Percentiles rank a stretch among this genome's conserved stretches.
These are phyloP conservation scores for Colletotrichum camelliae DNA, from an alignment of 2,329 filamentous ascomycete genomes.

Conservation along the genomic window DNA sequence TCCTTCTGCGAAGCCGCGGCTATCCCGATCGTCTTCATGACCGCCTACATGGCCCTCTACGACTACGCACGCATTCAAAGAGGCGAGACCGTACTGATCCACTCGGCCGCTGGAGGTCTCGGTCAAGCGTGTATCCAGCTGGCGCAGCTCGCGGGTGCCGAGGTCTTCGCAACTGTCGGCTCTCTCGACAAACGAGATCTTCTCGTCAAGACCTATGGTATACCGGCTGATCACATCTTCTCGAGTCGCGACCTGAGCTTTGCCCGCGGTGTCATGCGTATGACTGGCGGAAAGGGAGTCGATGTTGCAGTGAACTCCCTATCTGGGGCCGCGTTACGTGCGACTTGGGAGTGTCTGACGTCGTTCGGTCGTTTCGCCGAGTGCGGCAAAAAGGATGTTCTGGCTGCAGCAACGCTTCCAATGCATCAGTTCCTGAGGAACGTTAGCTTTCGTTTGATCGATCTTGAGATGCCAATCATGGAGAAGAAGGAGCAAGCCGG, in stretches of 20 bases:
- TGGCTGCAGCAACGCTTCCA: constrained; percentile 43
- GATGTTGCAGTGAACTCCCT: constrained; percentile 41
- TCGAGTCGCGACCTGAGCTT: constrained; percentile 33
- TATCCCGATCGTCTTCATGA: constrained; percentile 37
- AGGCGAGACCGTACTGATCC: constrained; percentile 29
- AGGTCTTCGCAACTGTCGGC: constrained; percentile 39
- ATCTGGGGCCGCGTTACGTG: constrained; percentile 38
- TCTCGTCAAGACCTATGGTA: constrained; percentile 26
- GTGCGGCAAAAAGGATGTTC: constrained; percentile 43
- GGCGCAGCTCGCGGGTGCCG: constrained; percentile 31
- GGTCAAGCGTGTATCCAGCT: constrained; percentile 32
- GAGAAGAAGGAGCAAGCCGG: constrained; percentile 19
- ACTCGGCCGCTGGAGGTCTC: constrained; percentile 30
- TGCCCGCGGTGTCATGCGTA: constrained; percentile 25
- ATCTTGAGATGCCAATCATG: constrained; percentile 27
- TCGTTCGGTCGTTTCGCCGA: constrained; percentile 45
- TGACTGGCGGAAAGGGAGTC: constrained; percentile 30
- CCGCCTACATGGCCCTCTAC: constrained; percentile 36
- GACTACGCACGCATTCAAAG: constrained; percentile 30
- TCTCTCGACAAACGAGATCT: constrained; percentile 32
- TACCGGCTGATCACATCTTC: constrained; percentile 35
- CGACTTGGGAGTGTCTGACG: constrained; percentile 44
- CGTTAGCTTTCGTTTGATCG: constrained; percentile 37
- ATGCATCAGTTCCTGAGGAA: constrained; percentile 47
- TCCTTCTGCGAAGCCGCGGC: constrained; percentile 37